Evolutionary conservation across 2,329 filamentous ascomycete genomes (phyloP).

Genomic region (Teratosphaeria pseudoeucalypti): DNA sequence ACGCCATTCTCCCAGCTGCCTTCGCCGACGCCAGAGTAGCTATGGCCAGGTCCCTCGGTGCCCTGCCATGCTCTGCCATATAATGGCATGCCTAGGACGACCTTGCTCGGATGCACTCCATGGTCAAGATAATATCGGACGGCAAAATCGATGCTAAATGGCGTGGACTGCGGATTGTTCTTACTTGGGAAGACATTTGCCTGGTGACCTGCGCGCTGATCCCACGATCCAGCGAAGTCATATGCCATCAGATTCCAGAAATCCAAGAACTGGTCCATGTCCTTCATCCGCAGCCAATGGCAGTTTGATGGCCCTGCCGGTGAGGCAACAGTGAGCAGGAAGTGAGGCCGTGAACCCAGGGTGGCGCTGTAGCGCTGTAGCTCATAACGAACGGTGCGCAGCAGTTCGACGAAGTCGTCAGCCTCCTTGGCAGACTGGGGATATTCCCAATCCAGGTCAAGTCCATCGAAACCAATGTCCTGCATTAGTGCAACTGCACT

Average conservation of each 20-base stretch:
- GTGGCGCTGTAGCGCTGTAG: constrained; percentile 31
- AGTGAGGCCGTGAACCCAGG: constrained; percentile 27
- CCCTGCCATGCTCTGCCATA: constrained; percentile 79
- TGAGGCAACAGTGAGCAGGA: constrained; percentile 35
- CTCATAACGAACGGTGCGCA: constrained; percentile 28
- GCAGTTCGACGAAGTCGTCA: constrained; percentile 28
- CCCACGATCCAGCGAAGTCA: constrained; percentile 67
- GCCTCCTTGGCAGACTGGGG: constrained; percentile 33
- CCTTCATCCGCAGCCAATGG: constrained; percentile 29
- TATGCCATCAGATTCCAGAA: constrained; percentile 45
- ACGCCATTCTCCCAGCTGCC: constrained; percentile 79
- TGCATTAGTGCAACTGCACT: constrained; percentile 66
- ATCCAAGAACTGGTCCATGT: constrained; percentile 34
- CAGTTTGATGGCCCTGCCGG: constrained; percentile 35
- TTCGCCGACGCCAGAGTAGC: constrained; percentile 61
- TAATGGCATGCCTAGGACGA: constrained; percentile 83
- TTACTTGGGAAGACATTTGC: constrained; percentile 61
- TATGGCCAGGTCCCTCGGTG: constrained; percentile 62
- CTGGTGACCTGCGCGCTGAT: constrained; percentile 60
- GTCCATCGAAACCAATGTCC: constrained; percentile 59
- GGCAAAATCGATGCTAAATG: constrained; percentile 65
- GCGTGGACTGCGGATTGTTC: constrained; percentile 54
- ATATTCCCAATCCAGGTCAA: constrained; percentile 43
- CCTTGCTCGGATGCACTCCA: constrained; percentile 55
- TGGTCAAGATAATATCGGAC: constrained; percentile 58